These are phyloP conservation scores for Hypoxylon cercidicola DNA, from an alignment of 495 filamentous ascomycete species.

Conservation along the genomic window DNA sequence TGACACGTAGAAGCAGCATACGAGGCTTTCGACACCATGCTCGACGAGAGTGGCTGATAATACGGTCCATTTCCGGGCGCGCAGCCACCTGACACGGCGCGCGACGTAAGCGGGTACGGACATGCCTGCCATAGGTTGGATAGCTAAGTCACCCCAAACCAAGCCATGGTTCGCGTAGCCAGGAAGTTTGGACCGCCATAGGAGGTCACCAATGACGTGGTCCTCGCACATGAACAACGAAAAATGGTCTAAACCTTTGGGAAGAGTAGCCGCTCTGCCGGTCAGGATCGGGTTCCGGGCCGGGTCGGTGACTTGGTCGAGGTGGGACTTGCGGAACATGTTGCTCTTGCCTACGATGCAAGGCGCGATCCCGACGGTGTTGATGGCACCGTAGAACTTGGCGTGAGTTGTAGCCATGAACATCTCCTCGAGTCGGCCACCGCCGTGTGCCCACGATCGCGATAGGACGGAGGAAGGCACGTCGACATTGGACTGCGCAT, in stretches of 20 bases:
- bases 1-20: conserved; percentile 82
- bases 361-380: conserved; percentile 88
- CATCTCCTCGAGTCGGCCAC: conserved; percentile 90
- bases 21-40: conserved; percentile 88
- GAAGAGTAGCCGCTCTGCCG: conserved; percentile 56
- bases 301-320: conserved; percentile 78
- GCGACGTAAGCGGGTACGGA: conserved; percentile 81
- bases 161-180: conserved; percentile 83
- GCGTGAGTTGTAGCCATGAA: conserved; percentile 95
- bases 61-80: conserved; percentile 95
- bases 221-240: conserved; percentile 97
- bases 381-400: conserved; percentile 98
- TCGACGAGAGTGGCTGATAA: conserved; percentile 90
- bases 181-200: conserved; percentile 73
- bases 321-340: conserved; percentile 95
- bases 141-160: conserved; percentile 83
- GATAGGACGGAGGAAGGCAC: conserved; percentile 44
- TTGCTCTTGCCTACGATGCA: conserved; percentile 98
- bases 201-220: conserved; percentile 90
- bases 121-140: conserved; percentile 89
- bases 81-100: conserved; percentile 87
- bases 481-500: conserved; percentile 28
- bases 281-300: conserved; percentile 56
- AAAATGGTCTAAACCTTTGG: conserved; percentile 88
- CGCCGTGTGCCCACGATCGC: conserved; percentile 58